Base-by-base conservation (phyloP, 768 basidiomycete species). In the Polyporus arcularius region DNA sequence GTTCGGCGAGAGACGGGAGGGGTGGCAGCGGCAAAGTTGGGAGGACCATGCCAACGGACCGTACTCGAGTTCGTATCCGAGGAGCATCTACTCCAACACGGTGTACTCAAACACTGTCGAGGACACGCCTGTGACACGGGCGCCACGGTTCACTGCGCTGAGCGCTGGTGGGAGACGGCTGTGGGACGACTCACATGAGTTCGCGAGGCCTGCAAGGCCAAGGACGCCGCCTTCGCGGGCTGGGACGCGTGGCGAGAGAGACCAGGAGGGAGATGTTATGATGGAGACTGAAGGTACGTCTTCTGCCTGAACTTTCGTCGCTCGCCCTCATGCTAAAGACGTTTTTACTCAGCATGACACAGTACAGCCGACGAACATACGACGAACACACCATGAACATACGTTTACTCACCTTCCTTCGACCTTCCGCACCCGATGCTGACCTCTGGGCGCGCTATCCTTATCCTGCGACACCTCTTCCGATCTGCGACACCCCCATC, bases 81-180 rank as follows among this genome's bases (percentile, higher is more conserved):
- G 69, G 63, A 50, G 59, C 61, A 53, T 62, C 49, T 64, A 66
- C 43, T 57, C 62, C 40, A 43, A 31, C 18, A 66, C 68, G 43
- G 76, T 78, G 21, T 64, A 66, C 43, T 57, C 62, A 41, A 43
- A 31, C 18, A 66, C 68, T 42, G 76, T 78, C 65, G 83, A 85
- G 62, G 81, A 84, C 58, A 86, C 84, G 15, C 85, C 86, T 32
- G 76, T 85, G 35, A 78, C 83, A 58, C 79, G 67, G 32, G 57
- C 62, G 47, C 64, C 75, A 46, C 71, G 72, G 21, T 26, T 26
- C 21, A 26, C 21, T 61, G 57, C 72, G 54, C 75, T 4, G 62
- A 59, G 52, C 18, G 40, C 45, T 54, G 43, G 30, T 30, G 65
- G 58, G n/a, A 28, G 64, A 32, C 51, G 42, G 61, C 28, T 65